phyloP scores from a whole-genome alignment of 2,329 filamentous ascomycete species.

The Trichoderma sp. region DNA sequence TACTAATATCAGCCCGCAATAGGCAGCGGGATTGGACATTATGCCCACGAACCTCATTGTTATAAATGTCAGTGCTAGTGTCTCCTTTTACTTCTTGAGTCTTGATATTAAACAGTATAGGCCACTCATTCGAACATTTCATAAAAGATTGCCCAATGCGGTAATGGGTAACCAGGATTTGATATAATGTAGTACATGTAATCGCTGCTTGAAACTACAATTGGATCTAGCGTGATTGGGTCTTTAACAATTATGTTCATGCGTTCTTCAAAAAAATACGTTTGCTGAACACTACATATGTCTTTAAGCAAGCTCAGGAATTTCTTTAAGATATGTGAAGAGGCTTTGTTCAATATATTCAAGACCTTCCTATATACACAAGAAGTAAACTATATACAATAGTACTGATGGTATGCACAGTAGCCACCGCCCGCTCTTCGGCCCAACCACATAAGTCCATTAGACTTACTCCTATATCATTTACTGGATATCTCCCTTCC shows the following conservation, averaged over 20 bases:
- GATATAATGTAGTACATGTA: background rate
- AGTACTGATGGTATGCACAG: background rate
- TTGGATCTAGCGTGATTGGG: background rate
- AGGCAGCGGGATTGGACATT: background rate
- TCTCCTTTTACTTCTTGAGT: background rate
- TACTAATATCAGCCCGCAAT: background rate
- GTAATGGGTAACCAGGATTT: background rate
- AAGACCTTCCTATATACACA: background rate
- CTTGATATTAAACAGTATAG: background rate
- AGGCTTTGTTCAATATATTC: too few species aligned
- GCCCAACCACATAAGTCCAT: background rate
- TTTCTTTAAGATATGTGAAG: background rate
- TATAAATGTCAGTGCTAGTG: background rate
- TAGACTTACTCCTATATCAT: background rate
- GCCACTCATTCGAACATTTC: background rate
- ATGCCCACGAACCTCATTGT: background rate
- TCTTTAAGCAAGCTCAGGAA: background rate
- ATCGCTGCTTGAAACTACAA: background rate
- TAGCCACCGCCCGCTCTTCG: background rate
- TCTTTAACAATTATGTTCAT: background rate
- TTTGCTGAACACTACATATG: background rate
- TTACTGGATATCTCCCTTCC: conserved; percentile 16
- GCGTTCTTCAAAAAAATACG: background rate
- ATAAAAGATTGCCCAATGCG: background rate
- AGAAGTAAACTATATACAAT: background rate